Base-by-base conservation (phyloP, 371 early-diverging fungal genomes). In the Mortierella sp. region DNA sequence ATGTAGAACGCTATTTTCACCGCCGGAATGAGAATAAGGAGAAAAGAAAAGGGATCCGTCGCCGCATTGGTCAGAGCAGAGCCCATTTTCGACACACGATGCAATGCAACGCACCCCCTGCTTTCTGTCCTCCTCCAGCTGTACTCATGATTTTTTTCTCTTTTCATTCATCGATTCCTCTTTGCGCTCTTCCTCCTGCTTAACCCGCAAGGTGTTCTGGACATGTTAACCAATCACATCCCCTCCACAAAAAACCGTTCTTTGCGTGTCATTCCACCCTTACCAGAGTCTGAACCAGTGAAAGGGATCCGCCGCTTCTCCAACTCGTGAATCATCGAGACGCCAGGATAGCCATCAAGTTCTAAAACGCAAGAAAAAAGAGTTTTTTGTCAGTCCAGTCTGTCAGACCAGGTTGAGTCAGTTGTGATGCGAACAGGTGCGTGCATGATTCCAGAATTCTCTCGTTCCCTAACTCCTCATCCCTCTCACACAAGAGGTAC, bases 331-430 rank as follows among this genome's bases (percentile, higher is more conserved):
- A 83, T 72, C 40, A 79, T 75, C 6, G 79, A 74, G 26, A 83
- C 76, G 21, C 79, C 83, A 67, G 83, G 73, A 69, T 76, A 82
- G 19, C 83, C 79, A 64, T 82, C 83, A 76, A 82, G 37, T 44
- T 82, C 83, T 82, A 74, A 1, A 5, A 14, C 3, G n/a, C 6
- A 46, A 54, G 28, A 59, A 0, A n/a, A 24, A 64, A 24, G 10
- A 50, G n/a, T 64, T 44, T 55, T 43, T 48, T 53, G 19, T 61
- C 21, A 61, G 64, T 44, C 59, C 55, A 37, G 43, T 31, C 44
- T 73, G 34, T 61, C 44, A 31, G 37, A 24, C n/a, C 5, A 48
- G 28, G 31, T 48, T 26, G 24, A 24, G 71, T 71, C 50, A 34
- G 51, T 71, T n/a, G n/a, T n/a, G n/a, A n/a, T 34, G 44, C 43